phyloP scores from a whole-genome alignment of 768 basidiomycete genomes.

The Suillus bovinus region DNA sequence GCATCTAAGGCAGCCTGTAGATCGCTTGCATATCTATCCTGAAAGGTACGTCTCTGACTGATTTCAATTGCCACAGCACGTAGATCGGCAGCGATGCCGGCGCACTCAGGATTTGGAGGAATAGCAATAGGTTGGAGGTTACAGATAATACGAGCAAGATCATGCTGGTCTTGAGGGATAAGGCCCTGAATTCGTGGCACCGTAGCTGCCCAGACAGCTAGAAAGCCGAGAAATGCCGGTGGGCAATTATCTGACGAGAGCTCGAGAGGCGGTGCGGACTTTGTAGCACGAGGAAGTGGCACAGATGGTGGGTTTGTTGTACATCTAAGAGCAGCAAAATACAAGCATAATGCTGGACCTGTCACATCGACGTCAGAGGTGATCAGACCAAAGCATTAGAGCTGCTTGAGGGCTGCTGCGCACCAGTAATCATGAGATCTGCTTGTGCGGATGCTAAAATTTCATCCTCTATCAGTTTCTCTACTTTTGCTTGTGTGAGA shows the following conservation, averaged over 20 bases:
- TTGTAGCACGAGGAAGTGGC: conserved; percentile 63
- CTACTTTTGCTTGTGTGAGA: conserved; percentile 74
- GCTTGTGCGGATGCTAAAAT: conserved; percentile 75
- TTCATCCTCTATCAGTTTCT: conserved; percentile 70
- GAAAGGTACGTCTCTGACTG: conserved; percentile 80
- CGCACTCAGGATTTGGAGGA: conserved; percentile 43
- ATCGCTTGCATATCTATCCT: conserved; percentile 73
- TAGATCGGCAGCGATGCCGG: conserved; percentile 76
- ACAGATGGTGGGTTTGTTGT: conserved; percentile 80
- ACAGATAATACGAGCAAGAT: conserved; percentile 82
- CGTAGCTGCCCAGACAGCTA: conserved; percentile 67
- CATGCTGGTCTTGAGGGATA: conserved; percentile 67
- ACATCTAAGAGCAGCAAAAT: conserved; percentile 79
- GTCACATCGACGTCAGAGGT: not conserved
- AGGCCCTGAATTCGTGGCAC: conserved; percentile 69
- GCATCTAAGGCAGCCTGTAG: conserved; percentile 80
- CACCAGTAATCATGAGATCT: conserved; percentile 86
- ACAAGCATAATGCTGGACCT: conserved; percentile 83
- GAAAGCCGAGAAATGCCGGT: conserved; percentile 62
- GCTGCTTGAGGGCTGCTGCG: conserved; percentile 16
- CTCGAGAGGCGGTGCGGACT: conserved; percentile 49
- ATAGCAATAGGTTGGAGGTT: conserved; percentile 46
- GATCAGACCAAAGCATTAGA: not conserved
- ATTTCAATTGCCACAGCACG: conserved; percentile 87
- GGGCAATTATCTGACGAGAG: conserved; percentile 74